A percentile compares a stretch with the other conserved stretches of the same genome.
phyloP scores from a whole-genome alignment of 345 rosid species.

The Cochlearia excelsa region DNA sequence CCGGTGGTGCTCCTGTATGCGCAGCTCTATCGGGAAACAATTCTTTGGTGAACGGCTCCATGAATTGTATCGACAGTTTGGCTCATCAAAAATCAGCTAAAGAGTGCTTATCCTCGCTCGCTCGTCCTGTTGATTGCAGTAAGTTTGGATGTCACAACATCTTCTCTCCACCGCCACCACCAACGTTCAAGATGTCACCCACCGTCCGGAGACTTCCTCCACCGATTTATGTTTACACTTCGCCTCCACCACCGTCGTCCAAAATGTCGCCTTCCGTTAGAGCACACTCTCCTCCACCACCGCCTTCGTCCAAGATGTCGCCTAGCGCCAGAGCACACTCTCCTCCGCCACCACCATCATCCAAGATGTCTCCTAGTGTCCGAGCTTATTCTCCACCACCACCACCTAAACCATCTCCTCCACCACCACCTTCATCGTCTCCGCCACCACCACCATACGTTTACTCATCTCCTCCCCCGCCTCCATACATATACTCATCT shows the following conservation, averaged over 20 bases:
- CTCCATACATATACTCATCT: slow-evolving; percentile 31
- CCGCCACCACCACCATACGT: slow-evolving; percentile 28
- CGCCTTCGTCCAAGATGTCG: slow-evolving; percentile 35
- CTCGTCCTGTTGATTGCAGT: slow-evolving; percentile 57
- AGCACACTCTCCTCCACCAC: slow-evolving; percentile 34
- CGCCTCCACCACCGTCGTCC: slow-evolving; percentile 49
- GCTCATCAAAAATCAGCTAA: slow-evolving; percentile 45
- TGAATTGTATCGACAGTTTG: slow-evolving; percentile 54
- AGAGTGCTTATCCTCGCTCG: slow-evolving; percentile 53
- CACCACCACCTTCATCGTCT: slow-evolving; percentile 29
- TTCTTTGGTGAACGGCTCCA: slow-evolving; percentile 34
- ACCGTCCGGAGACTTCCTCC: slow-evolving; percentile 36
- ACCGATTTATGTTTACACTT: slow-evolving; percentile 31
- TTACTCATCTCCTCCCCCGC: slow-evolving; percentile 37
- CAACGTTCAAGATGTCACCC: slow-evolving; percentile 38
- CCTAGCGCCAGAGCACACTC: slow-evolving; percentile 37
- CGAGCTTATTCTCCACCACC: slow-evolving; percentile 26
- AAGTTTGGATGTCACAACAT: slow-evolving; percentile 47
- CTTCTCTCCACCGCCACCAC: slow-evolving; percentile 38
- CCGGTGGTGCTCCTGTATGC: slow-evolving; percentile 58
- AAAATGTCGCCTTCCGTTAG: slow-evolving; percentile 38
- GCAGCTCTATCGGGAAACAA: slow-evolving; percentile 37
- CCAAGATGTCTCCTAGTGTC: slow-evolving; percentile 36
- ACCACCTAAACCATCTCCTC: slow-evolving; percentile 12
- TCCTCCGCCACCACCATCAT: slow-evolving; percentile 34